Conservation (phyloP, 768 basidiomycete species). For the Mycena sanguinolenta region DNA sequence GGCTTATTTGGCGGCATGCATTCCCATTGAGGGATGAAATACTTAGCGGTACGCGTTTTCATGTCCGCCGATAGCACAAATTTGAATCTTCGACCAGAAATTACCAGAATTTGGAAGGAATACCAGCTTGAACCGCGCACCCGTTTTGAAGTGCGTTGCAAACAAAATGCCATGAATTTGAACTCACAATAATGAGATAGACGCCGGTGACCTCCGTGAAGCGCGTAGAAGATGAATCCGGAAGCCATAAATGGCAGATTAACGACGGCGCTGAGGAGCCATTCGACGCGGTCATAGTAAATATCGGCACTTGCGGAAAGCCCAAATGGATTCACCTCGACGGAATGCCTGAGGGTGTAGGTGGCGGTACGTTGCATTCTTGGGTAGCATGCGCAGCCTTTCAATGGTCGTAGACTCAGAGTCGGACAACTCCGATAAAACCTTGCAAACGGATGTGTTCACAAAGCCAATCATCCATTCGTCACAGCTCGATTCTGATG, state of each 20-base stretch:
- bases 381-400: background rate
- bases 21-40: conserved; percentile 68
- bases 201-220: conserved; percentile 54
- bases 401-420: background rate
- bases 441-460: conserved; percentile 46
- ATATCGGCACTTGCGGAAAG: conserved; percentile 63
- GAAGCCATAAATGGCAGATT: conserved; percentile 56
- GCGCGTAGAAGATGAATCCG: conserved; percentile 42
- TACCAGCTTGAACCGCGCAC: conserved; percentile 63
- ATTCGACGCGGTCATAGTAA: conserved; percentile 66
- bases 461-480: conserved; percentile 60
- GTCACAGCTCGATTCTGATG: conserved; percentile 57
- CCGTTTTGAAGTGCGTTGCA: conserved; percentile 53
- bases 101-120: conserved; percentile 59
- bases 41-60: conserved; percentile 49
- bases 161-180: background rate
- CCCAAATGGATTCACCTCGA: conserved; percentile 59
- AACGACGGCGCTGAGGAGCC: conserved; percentile 61
- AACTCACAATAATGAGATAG: conserved; percentile 29
- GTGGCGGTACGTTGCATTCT: conserved; percentile 18
- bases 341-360: conserved; percentile 55
- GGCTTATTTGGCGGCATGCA: conserved; percentile 55
- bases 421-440: conserved; percentile 9
- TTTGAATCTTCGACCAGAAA: conserved; percentile 44
- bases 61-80: background rate